phyloP scores from a whole-genome alignment of 2,329 filamentous ascomycete genomes.

The Phoma sp. region DNA sequence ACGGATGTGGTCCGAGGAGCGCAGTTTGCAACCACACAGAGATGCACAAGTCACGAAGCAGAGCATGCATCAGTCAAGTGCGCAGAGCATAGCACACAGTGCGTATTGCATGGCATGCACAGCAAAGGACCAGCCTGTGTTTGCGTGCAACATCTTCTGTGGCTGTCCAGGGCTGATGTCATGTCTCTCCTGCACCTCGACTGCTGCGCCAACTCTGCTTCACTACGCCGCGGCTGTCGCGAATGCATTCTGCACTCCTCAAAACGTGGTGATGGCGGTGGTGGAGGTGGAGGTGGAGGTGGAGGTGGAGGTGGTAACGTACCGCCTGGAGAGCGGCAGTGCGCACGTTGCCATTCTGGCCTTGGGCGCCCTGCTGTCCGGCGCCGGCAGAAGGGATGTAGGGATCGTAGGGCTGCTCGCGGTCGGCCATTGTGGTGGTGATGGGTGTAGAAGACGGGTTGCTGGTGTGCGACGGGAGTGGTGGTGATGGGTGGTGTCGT shows the following conservation, averaged over 20 bases:
- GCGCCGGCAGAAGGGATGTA: constrained; percentile 78
- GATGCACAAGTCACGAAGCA: no score
- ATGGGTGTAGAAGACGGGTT: constrained; percentile 11
- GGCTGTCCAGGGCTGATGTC: constrained; percentile 18
- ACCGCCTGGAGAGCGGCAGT: constrained; percentile 83
- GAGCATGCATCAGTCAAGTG: not conserved
- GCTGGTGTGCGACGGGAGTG: constrained; percentile 26
- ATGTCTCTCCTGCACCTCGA: constrained; percentile 14
- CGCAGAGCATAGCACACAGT: not conserved
- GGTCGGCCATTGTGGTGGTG: constrained; percentile 59
- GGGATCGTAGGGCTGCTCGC: constrained; percentile 78
- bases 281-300: not conserved
- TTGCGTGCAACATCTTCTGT: not conserved
- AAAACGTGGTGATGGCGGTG: not conserved
- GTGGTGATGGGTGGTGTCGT: constrained; percentile 22
- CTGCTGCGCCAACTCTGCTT: constrained; percentile 5
- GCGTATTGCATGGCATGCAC: not conserved
- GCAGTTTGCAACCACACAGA: not conserved
- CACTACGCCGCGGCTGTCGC: constrained; percentile 3
- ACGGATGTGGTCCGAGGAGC: not conserved
- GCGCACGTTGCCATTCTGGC: constrained; percentile 64
- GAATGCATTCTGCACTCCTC: constrained; percentile 1
- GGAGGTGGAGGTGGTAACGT: constrained; percentile 39
- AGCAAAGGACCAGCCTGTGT: not conserved
- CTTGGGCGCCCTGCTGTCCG: constrained; percentile 54